Base-by-base conservation (phyloP, 441 rosid species). In the Adansonia madagascariensis region DNA sequence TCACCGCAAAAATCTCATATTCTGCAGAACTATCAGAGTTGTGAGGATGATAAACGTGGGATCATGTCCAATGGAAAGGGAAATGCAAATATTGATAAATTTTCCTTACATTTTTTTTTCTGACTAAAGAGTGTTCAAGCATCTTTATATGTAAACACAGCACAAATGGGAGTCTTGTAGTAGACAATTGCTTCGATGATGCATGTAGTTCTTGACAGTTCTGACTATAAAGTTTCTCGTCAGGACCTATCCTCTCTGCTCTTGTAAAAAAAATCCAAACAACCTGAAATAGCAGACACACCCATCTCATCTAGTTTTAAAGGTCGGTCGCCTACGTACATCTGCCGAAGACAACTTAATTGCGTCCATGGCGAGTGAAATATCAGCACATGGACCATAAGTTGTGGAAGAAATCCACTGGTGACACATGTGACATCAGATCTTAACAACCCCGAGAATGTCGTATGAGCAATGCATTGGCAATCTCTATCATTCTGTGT, bases 371-470 rank as follows among this genome's bases (percentile, higher is more conserved):
- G 89, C 82, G 72, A 92, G 92, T 8, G 98, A 94, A 78, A 94
- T 90, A 86, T 90, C 98, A 71, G 92, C 78, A 79, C 90, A 94
- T 49, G 97, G 98, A 71, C 92, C 98, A 27, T 87, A 89, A 35
- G 93, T 94, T 11, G 94, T 91, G 67, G 98, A 94, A 43, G 94
- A 79, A 81, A 89, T 72, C 98, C 97, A 44, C 98, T 92, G 0
- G 91, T 85, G 82, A 85, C 81, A 80, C 97, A 92, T 63, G 27
- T 20, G 62, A 57, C 62, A 57, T 57, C 62, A 18, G 62, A 57
- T 57, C 62, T 57, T 27, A 57, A 82, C 63, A 87, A 84, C 72
- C 98, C 98, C n/a, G 98, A 94, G 83, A 94, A 92, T 74, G 88
- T 94, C 82, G 86, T 87, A 84, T 94, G 98, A 44, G 90, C 91